These are phyloP conservation scores for Discostella stelligera DNA, from an alignment of 352 stramenopile species.

Conservation along the genomic window DNA sequence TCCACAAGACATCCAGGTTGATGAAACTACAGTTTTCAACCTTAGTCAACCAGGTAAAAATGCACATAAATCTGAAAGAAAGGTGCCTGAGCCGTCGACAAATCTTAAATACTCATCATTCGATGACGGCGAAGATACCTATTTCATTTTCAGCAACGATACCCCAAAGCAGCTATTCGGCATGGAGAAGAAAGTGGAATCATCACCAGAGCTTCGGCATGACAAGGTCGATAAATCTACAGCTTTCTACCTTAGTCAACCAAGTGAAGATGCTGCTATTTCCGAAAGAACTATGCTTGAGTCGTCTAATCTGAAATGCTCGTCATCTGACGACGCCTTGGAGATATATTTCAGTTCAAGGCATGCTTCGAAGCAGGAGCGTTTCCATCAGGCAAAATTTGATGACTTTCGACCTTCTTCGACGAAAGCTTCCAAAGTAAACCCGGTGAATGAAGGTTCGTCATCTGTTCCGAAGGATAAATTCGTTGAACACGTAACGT, in stretches of 20 bases:
- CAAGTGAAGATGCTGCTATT: neutral
- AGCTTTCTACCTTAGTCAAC: neutral
- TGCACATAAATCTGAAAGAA: too few species aligned
- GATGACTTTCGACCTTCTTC: neutral
- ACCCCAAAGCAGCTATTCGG: neutral
- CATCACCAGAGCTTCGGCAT: neutral
- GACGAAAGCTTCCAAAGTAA: neutral
- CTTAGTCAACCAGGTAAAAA: too few species aligned
- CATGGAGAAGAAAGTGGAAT: neutral
- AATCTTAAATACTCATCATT: neutral
- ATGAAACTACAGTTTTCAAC: too few species aligned
- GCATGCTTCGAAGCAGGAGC: conserved; percentile 2
- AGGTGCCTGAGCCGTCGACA: neutral
- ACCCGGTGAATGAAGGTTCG: too few species aligned
- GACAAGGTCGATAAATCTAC: neutral
- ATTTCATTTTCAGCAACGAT: neutral
- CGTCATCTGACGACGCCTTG: neutral
- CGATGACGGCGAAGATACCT: conserved; percentile 16
- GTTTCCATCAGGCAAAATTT: neutral
- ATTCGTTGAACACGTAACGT: too few species aligned
- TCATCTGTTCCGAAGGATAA: too few species aligned
- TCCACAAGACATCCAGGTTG: too few species aligned
- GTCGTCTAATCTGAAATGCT: conserved; percentile 1
- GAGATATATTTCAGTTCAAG: conserved; percentile 15
- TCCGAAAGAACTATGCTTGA: neutral